Conservation (phyloP, 345 rosid genomes). For the Heritiera littoralis region DNA sequence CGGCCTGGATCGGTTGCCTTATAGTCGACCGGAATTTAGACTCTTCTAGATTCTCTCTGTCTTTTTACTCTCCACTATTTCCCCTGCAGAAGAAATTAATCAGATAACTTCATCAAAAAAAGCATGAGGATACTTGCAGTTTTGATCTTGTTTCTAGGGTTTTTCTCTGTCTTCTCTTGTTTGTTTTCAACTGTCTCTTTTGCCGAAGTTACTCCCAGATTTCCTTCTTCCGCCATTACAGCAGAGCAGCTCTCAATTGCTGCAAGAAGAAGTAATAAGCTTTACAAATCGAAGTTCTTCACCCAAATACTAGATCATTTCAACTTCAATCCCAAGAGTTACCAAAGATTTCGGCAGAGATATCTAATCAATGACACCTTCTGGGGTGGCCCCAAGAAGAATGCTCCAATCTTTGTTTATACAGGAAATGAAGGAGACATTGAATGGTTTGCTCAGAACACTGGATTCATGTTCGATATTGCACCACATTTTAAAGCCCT, state of each 20-base stretch:
- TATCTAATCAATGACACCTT: conserved; percentile 46
- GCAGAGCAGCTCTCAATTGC: conserved; percentile 33
- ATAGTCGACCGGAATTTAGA: neutral
- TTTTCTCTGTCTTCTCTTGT: conserved; percentile 13
- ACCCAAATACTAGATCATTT: conserved; percentile 69
- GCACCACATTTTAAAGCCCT: conserved; percentile 60
- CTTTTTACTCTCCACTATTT: neutral
- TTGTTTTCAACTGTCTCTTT: conserved; percentile 7
- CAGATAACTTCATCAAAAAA: neutral
- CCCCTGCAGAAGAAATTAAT: neutral
- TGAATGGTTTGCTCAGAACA: conserved; percentile 65
- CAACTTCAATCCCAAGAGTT: conserved; percentile 50
- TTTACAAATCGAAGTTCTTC: conserved; percentile 43
- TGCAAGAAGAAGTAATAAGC: neutral
- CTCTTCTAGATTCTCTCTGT: neutral
- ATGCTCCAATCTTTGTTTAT: conserved; percentile 61
- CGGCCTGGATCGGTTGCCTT: neutral
- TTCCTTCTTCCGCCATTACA: conserved; percentile 32
- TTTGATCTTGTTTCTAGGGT: conserved; percentile 16
- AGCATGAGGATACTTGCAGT: conserved; percentile 15
- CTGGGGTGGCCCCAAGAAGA: conserved; percentile 50
- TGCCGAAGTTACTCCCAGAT: conserved; percentile 28
- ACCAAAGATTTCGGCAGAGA: conserved; percentile 51
- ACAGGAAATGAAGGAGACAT: conserved; percentile 64
- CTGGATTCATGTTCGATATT: conserved; percentile 56